These are phyloP conservation scores for Hericium erinaceus DNA, from an alignment of 768 basidiomycete genomes.

Conservation along the genomic window DNA sequence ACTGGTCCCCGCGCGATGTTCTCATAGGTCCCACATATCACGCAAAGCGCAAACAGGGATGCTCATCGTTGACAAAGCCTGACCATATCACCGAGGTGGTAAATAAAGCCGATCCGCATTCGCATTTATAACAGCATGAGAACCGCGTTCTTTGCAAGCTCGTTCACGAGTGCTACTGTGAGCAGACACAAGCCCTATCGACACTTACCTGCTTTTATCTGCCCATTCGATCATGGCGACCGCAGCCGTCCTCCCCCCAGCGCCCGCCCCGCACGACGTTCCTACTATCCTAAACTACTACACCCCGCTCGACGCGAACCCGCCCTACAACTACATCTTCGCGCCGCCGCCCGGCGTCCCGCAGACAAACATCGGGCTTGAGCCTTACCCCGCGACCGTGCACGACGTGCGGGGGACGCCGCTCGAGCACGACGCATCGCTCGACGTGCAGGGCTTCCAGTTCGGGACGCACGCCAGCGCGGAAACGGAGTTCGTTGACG, in stretches of 20 bases:
- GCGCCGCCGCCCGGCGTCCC: slow-evolving; percentile 18
- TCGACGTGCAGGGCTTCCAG: slow-evolving; percentile 36
- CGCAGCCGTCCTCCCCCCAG: slow-evolving; percentile 17
- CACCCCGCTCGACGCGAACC: slow-evolving; percentile 10
- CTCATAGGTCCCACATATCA: too few relatives aligned
- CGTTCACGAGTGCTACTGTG: too few relatives aligned
- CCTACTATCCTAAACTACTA: slow-evolving; percentile 30
- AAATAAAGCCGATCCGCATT: too few relatives aligned
- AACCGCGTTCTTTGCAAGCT: too few relatives aligned
- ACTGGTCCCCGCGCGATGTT: too few relatives aligned
- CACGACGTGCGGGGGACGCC: slow-evolving; percentile 23
- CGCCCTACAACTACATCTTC: slow-evolving; percentile 27
- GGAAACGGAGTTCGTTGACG: slow-evolving; percentile 31
- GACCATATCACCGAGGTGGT: too few relatives aligned
- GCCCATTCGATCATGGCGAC: slow-evolving; percentile 3
- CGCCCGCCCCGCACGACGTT: slow-evolving; percentile 20
- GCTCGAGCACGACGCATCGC: slow-evolving; percentile 17
- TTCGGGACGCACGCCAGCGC: slow-evolving; percentile 23
- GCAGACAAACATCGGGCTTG: slow-evolving; percentile 23
- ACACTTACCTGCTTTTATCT: not conserved
- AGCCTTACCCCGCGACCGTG: slow-evolving; percentile 17
- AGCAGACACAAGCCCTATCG: too few relatives aligned
- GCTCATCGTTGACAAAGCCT: too few relatives aligned
- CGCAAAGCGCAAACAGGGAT: too few relatives aligned
- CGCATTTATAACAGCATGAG: too few relatives aligned